Evolutionary conservation across 805 yeast genomes (phyloP).

Genomic region (Candida sithepensis): DNA sequence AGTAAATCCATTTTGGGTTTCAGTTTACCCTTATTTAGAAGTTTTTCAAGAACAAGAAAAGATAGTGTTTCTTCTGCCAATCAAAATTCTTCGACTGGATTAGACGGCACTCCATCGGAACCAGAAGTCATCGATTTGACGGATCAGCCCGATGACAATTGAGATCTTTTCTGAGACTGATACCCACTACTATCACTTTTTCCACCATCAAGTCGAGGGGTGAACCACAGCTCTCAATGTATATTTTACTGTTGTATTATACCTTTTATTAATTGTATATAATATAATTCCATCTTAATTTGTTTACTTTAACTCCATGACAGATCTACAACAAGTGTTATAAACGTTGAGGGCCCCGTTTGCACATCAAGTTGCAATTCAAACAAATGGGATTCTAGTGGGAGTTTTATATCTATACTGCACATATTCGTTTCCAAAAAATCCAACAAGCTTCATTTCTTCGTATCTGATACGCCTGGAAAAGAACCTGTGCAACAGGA

Average conservation of each 20-base stretch:
- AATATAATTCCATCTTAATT: too few relatives aligned
- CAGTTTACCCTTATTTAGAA: constrained; percentile 7
- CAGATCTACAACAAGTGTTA: too few relatives aligned
- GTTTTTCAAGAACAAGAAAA: neutral
- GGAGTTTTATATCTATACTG: constrained; percentile 47
- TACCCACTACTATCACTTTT: neutral
- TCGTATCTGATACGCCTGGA: constrained; percentile 62
- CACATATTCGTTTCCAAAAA: constrained; percentile 68
- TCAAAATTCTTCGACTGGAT: neutral
- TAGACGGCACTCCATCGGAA: too few relatives aligned
- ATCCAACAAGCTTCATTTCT: constrained; percentile 58
- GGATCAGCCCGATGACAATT: neutral
- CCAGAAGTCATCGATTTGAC: constrained; percentile 28
- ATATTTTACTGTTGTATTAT: constrained; percentile 16
- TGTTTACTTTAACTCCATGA: too few relatives aligned
- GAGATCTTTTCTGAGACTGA: neutral
- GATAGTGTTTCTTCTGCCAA: too few relatives aligned
- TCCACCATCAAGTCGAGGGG: too few relatives aligned
- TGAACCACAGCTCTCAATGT: too few relatives aligned
- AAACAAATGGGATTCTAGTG: constrained; percentile 64
- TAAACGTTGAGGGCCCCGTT: too few relatives aligned
- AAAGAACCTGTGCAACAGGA: constrained; percentile 70
- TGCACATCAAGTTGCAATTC: too few relatives aligned
- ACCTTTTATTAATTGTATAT: too few relatives aligned
- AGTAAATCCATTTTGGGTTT: constrained; percentile 12